Percentiles rank a stretch among this genome's conserved stretches.
phyloP scores from a whole-genome alignment of 306 rosid genomes.

The Glycine soja region DNA sequence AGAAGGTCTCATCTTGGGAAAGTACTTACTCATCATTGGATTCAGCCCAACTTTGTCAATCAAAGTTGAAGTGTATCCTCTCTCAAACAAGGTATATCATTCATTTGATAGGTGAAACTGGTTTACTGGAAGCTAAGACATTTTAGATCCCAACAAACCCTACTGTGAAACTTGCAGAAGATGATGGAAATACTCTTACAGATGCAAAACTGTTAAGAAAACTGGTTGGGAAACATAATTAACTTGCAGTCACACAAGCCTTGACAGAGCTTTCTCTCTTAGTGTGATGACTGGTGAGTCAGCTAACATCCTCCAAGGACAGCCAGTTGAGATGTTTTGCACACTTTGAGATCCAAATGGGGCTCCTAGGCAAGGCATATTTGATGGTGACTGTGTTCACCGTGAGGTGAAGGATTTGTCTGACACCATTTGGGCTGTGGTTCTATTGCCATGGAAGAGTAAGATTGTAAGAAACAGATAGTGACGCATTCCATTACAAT shows the following conservation, averaged over 20 bases:
- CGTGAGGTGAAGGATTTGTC: neutral
- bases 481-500: neutral
- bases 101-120: slow-evolving; percentile 3
- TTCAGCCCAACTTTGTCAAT: neutral
- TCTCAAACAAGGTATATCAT: neutral
- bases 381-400: neutral
- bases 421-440: neutral
- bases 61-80: slow-evolving; percentile 17
- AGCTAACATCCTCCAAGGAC: neutral
- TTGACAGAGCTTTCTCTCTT: neutral
- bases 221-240: neutral
- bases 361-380: neutral
- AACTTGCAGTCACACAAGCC: neutral
- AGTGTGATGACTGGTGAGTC: neutral
- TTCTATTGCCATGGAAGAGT: neutral
- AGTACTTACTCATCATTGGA: neutral
- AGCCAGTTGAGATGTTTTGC: neutral
- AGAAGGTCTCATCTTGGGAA: neutral
- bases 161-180: slow-evolving; percentile 11
- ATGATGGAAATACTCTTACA: neutral
- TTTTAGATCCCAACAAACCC: neutral
- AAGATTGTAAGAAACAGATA: slow-evolving; percentile 15
- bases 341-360: slow-evolving; percentile 18
- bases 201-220: neutral
- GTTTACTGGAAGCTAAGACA: slow-evolving; percentile 7